Conservation (phyloP, 257 asterid species). For the Leptodermis oblonga region DNA sequence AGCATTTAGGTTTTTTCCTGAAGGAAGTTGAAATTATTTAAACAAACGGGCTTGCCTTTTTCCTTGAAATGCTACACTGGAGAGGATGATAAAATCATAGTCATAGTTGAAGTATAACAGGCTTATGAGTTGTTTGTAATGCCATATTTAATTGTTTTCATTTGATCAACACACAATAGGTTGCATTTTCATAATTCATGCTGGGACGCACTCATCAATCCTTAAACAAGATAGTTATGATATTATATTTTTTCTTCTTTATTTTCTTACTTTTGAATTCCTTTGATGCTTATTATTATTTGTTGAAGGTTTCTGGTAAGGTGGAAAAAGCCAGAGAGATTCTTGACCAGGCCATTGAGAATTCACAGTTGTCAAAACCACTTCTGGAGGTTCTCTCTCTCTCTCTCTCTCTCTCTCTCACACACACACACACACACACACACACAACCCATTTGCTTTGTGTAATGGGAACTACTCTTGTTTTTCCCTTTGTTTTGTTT, state of each 20-base stretch:
- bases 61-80: not conserved
- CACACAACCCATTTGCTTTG: not conserved
- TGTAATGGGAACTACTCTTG: not conserved
- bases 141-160: not conserved
- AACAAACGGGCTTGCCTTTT: not conserved
- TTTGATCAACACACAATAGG: not conserved
- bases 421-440: too few relatives aligned
- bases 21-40: not conserved
- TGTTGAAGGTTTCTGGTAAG: conserved; percentile 54
- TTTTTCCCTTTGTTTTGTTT: not conserved
- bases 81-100: not conserved
- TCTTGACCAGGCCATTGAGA: conserved; percentile 66
- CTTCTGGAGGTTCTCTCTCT: conserved; percentile 67
- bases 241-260: not conserved
- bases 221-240: not conserved
- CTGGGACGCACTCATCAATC: not conserved
- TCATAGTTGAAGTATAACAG: not conserved
- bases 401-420: too few relatives aligned
- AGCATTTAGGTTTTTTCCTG: not conserved
- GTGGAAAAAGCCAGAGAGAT: conserved; percentile 49
- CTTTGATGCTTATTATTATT: conserved; percentile 7
- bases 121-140: too few relatives aligned
- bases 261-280: conserved; percentile 1
- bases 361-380: conserved; percentile 71
- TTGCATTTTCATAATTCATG: not conserved